A percentile compares a stretch with the other conserved stretches of the same genome.
Conservation (phyloP, 2,329 filamentous ascomycete genomes). For the Aspergillus pseudonomiae region DNA sequence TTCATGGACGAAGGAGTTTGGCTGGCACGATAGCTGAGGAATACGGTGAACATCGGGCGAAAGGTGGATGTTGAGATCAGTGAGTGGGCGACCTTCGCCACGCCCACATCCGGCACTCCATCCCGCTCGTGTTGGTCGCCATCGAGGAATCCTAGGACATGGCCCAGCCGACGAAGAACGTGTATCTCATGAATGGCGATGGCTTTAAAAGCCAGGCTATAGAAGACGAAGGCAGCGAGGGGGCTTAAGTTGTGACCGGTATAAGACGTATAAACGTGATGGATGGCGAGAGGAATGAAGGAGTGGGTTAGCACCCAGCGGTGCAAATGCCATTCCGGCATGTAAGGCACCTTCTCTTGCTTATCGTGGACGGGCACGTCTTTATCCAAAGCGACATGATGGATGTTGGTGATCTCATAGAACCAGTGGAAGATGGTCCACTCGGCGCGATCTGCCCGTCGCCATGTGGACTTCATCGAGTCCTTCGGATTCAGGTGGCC, state of each 20-base stretch:
- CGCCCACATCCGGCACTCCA: conserved; percentile 46
- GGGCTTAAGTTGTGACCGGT: conserved; percentile 35
- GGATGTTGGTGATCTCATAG: conserved; percentile 34
- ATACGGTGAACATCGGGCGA: conserved; percentile 38
- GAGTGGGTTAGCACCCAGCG: conserved; percentile 46
- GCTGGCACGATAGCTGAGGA: conserved; percentile 32
- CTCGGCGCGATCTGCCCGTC: conserved; percentile 24
- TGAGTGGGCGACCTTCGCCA: conserved; percentile 36
- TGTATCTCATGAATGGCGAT: conserved; percentile 46
- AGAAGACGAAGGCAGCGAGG: conserved; percentile 40
- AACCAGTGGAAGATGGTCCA: conserved; percentile 40
- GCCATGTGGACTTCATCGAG: conserved; percentile 49
- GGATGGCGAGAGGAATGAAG: conserved; percentile 40
- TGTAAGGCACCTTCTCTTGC: conserved; percentile 45
- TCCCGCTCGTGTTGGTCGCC: conserved; percentile 50
- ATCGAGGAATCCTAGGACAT: conserved; percentile 47
- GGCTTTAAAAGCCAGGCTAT: conserved; percentile 44
- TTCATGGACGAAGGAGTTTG: conserved; percentile 29
- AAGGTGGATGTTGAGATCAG: conserved; percentile 38
- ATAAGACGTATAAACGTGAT: conserved; percentile 38
- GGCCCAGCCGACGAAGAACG: conserved; percentile 42
- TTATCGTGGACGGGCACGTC: conserved; percentile 45
- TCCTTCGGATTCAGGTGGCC: conserved; percentile 31
- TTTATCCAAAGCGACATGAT: conserved; percentile 32
- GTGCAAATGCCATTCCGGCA: conserved; percentile 41